Evolutionary conservation across 768 basidiomycete species (phyloP).

Genomic region (Calocybe gangraenosa): DNA sequence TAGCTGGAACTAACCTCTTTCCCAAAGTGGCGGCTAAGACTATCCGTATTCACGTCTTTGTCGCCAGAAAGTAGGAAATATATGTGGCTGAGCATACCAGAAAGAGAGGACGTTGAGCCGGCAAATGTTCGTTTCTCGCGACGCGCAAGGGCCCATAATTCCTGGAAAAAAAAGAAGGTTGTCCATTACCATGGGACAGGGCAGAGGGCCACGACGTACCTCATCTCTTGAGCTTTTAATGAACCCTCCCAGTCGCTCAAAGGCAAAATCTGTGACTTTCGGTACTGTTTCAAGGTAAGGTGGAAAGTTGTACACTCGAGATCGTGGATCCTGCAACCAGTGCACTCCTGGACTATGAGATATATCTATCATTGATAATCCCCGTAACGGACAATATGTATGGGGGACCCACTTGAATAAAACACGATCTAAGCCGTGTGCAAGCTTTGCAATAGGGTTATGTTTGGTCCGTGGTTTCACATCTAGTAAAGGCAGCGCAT

Average conservation of each 20-base stretch:
- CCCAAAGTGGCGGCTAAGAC: constrained; percentile 57
- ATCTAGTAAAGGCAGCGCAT: constrained; percentile 25
- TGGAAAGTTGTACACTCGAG: constrained; percentile 81
- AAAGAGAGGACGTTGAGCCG: constrained; percentile 89
- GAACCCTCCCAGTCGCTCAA: constrained; percentile 71
- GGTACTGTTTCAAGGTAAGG: constrained; percentile 72
- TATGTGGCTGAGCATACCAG: constrained; percentile 79
- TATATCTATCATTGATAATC: background rate
- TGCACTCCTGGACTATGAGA: constrained; percentile 75
- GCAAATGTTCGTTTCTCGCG: constrained; percentile 57
- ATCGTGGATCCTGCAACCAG: constrained; percentile 83
- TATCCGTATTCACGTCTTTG: constrained; percentile 57
- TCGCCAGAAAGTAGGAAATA: constrained; percentile 83
- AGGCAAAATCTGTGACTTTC: constrained; percentile 77
- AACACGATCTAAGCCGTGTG: constrained; percentile 66
- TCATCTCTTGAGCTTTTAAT: constrained; percentile 74
- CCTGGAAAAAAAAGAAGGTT: constrained; percentile 33
- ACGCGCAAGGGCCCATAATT: constrained; percentile 59
- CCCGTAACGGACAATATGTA: background rate
- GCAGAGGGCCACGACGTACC: constrained; percentile 30
- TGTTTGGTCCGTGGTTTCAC: constrained; percentile 38
- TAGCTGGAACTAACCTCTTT: constrained; percentile 44
- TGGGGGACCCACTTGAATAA: constrained; percentile 36
- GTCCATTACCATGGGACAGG: background rate
- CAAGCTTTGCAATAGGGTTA: constrained; percentile 56